phyloP scores from a whole-genome alignment of 1,284 basidiomycete species.

The Moniliophthora roreri region DNA sequence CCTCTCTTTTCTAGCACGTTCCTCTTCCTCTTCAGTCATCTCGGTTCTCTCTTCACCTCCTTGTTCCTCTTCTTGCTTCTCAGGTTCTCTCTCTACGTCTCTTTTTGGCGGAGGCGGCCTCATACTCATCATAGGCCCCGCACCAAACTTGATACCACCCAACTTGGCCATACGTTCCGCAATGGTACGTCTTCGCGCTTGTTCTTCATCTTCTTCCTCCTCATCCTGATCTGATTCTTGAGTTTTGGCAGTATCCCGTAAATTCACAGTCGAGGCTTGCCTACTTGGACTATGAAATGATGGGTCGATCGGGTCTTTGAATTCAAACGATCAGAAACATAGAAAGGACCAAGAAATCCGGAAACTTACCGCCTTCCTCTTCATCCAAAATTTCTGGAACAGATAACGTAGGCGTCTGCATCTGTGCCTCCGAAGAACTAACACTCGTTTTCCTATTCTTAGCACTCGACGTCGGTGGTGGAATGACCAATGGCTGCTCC shows the following conservation, averaged over 20 bases:
- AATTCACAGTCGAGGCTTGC: slow-evolving; percentile 29
- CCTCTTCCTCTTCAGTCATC: slow-evolving; percentile 57
- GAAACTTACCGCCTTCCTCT: slow-evolving; percentile 55
- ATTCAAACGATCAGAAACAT: too few relatives aligned
- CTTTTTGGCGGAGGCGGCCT: slow-evolving; percentile 33
- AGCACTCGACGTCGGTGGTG: slow-evolving; percentile 11
- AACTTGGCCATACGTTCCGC: slow-evolving; percentile 80
- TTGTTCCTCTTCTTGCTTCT: slow-evolving; percentile 23
- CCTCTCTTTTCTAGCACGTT: slow-evolving; percentile 63
- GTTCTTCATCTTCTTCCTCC: slow-evolving; percentile 46
- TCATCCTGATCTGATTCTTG: slow-evolving; percentile 19
- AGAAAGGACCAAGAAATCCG: too few relatives aligned
- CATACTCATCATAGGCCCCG: slow-evolving; percentile 41
- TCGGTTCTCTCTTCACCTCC: slow-evolving; percentile 27
- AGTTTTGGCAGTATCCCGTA: slow-evolving; percentile 15
- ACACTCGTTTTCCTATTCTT: neutral
- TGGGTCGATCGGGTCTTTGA: slow-evolving; percentile 66
- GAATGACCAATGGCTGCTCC: slow-evolving; percentile 11
- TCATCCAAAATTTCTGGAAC: slow-evolving; percentile 52
- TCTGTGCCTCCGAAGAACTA: neutral
- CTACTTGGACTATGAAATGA: slow-evolving; percentile 51
- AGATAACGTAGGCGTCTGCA: slow-evolving; percentile 1
- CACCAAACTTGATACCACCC: slow-evolving; percentile 72
- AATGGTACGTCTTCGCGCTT: slow-evolving; percentile 57
- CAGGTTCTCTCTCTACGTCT: slow-evolving; percentile 33